Base-by-base conservation (phyloP, 495 filamentous ascomycete genomes). In the Lasiosphaeria ovina region DNA sequence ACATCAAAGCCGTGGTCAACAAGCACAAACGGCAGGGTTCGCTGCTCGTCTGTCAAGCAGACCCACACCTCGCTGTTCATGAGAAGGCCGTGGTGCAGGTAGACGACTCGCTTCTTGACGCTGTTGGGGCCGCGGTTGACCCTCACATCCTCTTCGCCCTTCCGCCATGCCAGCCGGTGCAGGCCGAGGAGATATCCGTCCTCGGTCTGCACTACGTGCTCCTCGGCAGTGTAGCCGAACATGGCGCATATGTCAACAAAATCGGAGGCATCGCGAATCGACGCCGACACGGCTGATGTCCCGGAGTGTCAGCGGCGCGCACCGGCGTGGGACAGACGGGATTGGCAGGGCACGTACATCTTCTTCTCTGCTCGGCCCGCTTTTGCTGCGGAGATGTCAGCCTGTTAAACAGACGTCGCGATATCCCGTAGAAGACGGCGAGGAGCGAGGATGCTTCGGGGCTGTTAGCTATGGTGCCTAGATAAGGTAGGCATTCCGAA, bases 61-160 rank as follows among this genome's bases (percentile, higher is more conserved):
- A 97, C 90, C 94, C 94, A 98, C 24, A 98, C 94, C 76, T 98
- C 94, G 73, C 92, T 97, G 73, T 96, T 97, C 94, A 98, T 98
- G 59, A 98, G 80, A 55, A 98, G 80, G 31, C 94, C 94, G 74
- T 98, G 94, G 73, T 98, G 94, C 62, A 98, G 77, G 73, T 98
- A 98, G 8, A 96, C 88, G 9, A 97, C 90, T 59, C 87, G 89
- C 76, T 96, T 97, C 74, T 80, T 82, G 14, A 89, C 61, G 66
- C 88, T 87, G n/a, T 78, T 72, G 3, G 84, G 75, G 3, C 91
- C 89, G 45, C 83, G 76, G 69, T 96, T 96, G 66, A 94, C 87
- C 61, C 79, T 80, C 42, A 77, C 75, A 36, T 85, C 81, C 60
- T 96, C 92, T 68, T 93, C 90, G 1, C 90, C 91, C 58, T 86